phyloP scores from a whole-genome alignment of 306 rosid genomes.

The Lathyrus aphaca region DNA sequence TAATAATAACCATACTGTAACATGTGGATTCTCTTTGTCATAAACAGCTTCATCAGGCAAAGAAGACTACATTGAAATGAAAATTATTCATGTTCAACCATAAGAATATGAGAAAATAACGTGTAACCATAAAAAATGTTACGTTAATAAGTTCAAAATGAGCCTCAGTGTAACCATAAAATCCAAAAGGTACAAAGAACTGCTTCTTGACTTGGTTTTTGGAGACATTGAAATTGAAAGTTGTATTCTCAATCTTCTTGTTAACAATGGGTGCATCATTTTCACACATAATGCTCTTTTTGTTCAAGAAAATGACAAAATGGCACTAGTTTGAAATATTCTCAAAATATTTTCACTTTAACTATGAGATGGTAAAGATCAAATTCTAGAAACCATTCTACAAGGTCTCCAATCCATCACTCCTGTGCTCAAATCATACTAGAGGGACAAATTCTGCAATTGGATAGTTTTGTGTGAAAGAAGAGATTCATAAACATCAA shows the following conservation, averaged over 20 bases:
- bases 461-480: background rate
- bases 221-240: conserved; percentile 44
- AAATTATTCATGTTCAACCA: no score
- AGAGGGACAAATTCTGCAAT: background rate
- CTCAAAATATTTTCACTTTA: background rate
- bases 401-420: conserved; percentile 78
- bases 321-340: background rate
- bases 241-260: conserved; percentile 18
- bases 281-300: conserved; percentile 29
- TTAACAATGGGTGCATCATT: conserved; percentile 23
- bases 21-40: conserved; percentile 74
- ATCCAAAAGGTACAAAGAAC: conserved; percentile 38
- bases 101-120: no score
- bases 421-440: conserved; percentile 38
- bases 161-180: no score
- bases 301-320: conserved; percentile 23
- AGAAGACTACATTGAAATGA: conserved; percentile 56
- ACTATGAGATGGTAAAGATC: conserved; percentile 1
- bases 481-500: background rate
- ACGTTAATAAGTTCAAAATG: no score
- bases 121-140: no score
- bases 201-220: conserved; percentile 49
- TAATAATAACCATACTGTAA: conserved; percentile 48
- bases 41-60: conserved; percentile 88
- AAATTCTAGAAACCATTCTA: conserved; percentile 22